Conservation (phyloP, 371 early-diverging fungal species). For the Syncephalastrum sp. region DNA sequence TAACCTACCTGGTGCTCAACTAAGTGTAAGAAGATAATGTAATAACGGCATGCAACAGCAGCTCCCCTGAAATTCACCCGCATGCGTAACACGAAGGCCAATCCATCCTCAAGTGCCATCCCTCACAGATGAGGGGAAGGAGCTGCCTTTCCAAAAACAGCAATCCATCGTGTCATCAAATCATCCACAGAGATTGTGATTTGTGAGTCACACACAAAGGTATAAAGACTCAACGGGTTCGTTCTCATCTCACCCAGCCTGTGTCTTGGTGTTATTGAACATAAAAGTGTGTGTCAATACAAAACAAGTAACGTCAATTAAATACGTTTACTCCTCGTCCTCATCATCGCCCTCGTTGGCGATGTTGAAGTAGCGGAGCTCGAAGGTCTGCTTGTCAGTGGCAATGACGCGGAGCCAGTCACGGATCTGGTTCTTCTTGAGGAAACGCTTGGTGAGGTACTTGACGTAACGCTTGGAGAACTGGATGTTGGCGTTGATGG, state of each 20-base stretch:
- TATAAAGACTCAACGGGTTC: constrained; percentile 51
- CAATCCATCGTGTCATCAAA: background rate
- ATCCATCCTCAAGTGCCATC: too few relatives aligned
- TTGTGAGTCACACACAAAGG: constrained; percentile 33
- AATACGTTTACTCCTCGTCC: constrained; percentile 55
- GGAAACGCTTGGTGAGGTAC: constrained; percentile 99
- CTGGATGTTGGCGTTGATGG: constrained; percentile 74
- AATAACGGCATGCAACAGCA: too few relatives aligned
- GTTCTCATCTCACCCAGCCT: constrained; percentile 64
- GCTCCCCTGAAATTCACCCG: too few relatives aligned
- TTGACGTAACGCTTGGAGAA: constrained; percentile 99
- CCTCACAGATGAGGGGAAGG: too few relatives aligned
- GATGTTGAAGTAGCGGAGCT: constrained; percentile 96
- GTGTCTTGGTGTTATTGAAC: constrained; percentile 11
- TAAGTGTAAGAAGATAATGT: too few relatives aligned
- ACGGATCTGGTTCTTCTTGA: constrained; percentile 98
- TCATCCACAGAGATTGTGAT: constrained; percentile 58
- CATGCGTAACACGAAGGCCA: too few relatives aligned
- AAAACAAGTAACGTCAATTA: constrained; percentile 5
- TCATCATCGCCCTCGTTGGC: constrained; percentile 84
- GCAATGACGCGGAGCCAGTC: constrained; percentile 98
- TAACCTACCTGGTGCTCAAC: too few relatives aligned
- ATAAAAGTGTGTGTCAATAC: constrained; percentile 3
- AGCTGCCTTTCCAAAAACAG: too few relatives aligned
- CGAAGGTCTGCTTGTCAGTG: constrained; percentile 87